phyloP scores from a whole-genome alignment of 441 rosid species.

The Geranium incanum region DNA sequence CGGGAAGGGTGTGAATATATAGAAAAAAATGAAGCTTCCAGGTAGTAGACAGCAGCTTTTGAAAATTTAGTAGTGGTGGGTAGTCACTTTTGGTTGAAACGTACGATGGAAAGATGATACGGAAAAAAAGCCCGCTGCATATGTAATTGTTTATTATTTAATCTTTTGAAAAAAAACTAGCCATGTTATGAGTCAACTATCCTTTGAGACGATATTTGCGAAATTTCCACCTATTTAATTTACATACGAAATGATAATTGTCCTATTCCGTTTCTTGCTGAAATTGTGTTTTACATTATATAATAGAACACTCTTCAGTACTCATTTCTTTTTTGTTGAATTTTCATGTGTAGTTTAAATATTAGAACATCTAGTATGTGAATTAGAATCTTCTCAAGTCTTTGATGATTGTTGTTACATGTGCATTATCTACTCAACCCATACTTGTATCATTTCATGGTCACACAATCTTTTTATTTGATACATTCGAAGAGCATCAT shows the following conservation, averaged over 20 bases:
- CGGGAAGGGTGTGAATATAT: too few relatives aligned
- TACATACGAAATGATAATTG: background rate
- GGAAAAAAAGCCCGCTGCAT: too few relatives aligned
- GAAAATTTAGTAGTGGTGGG: too few relatives aligned
- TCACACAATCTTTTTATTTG: background rate
- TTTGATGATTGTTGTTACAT: background rate
- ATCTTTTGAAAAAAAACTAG: background rate
- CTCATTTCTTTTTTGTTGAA: background rate
- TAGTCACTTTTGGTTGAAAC: too few relatives aligned
- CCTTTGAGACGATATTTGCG: background rate
- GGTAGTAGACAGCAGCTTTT: too few relatives aligned
- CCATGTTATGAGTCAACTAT: constrained; percentile 1
- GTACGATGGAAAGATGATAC: too few relatives aligned
- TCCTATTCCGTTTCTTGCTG: background rate
- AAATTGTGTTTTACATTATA: background rate
- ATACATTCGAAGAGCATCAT: background rate
- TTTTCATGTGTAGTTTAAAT: background rate
- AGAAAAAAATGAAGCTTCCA: too few relatives aligned
- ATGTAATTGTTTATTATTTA: background rate
- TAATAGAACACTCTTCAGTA: background rate
- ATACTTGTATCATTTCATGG: background rate
- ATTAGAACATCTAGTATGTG: background rate
- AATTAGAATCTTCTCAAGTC: too few relatives aligned
- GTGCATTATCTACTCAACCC: background rate
- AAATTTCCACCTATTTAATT: background rate